phyloP scores from a whole-genome alignment of 768 basidiomycete species.

The Boletus eberwhitei region DNA sequence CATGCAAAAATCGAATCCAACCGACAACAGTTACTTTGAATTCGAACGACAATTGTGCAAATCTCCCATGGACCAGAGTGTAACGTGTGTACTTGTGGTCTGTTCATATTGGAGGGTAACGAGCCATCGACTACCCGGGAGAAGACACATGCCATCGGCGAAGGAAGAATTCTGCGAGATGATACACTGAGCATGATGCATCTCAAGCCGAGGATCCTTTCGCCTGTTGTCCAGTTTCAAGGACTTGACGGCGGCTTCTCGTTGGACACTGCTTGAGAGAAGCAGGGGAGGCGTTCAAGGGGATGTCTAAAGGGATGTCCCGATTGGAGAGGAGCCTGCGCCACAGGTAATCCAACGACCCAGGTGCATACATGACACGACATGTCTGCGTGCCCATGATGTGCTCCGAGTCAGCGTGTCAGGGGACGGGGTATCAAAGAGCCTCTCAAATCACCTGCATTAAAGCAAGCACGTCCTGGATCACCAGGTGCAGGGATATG shows the following conservation, averaged over 20 bases:
- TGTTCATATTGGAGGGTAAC: constrained; percentile 39
- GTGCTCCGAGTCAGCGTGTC: constrained; percentile 15
- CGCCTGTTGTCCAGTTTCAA: constrained; percentile 52
- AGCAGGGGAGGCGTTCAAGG: constrained; percentile 29
- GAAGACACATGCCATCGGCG: constrained; percentile 45
- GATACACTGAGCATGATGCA: constrained; percentile 38
- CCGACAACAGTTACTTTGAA: constrained; percentile 28
- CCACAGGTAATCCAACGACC: constrained; percentile 53
- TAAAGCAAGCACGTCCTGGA: constrained; percentile 44
- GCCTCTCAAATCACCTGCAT: constrained; percentile 41
- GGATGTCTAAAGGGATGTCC: constrained; percentile 42
- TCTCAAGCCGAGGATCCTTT: constrained; percentile 35
- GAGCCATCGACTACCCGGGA: constrained; percentile 48
- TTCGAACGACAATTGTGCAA: constrained; percentile 23
- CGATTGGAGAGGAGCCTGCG: constrained; percentile 38
- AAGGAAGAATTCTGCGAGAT: constrained; percentile 33
- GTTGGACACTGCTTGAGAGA: constrained; percentile 39
- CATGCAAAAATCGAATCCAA: constrained; percentile 35
- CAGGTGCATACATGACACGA: constrained; percentile 56
- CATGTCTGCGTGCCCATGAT: constrained; percentile 47
- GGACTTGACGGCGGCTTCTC: constrained; percentile 40
- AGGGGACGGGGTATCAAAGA: neutral
- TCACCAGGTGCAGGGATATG: constrained; percentile 32
- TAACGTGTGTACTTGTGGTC: constrained; percentile 38
- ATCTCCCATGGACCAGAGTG: constrained; percentile 44